A percentile compares a stretch with the other conserved stretches of the same genome.
Evolutionary conservation across 805 yeast genomes (phyloP).

Genomic region (Zygotorulaspora sp.): DNA sequence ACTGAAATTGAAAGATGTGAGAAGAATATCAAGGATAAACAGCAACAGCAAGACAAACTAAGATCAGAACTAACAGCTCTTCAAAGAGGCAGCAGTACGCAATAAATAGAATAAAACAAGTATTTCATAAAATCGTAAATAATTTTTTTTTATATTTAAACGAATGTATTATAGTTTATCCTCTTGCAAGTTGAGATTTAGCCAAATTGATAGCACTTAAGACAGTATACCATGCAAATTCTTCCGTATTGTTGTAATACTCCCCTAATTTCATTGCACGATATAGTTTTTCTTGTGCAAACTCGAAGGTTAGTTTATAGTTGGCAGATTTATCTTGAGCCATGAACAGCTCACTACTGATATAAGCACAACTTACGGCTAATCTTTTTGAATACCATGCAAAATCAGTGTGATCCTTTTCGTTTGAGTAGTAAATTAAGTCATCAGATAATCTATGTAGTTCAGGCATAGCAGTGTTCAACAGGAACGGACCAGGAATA

Average conservation of each 20-base stretch:
- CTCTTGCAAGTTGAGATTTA: constrained; percentile 60
- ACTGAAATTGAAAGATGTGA: constrained; percentile 78
- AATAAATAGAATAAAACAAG: constrained; percentile 7
- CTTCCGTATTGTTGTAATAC: constrained; percentile 60
- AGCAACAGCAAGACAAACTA: constrained; percentile 51
- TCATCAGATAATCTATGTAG: constrained; percentile 79
- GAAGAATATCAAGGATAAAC: constrained; percentile 54
- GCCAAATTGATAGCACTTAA: constrained; percentile 59
- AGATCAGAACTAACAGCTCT: constrained; percentile 51
- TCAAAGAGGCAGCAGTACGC: constrained; percentile 17
- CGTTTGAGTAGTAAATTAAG: constrained; percentile 74
- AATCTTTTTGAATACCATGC: constrained; percentile 91
- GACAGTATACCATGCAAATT: constrained; percentile 70
- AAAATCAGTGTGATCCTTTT: constrained; percentile 63
- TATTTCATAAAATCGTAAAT: constrained; percentile 4
- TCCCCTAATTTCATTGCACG: constrained; percentile 52
- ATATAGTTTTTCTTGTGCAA: constrained; percentile 57
- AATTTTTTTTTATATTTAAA: constrained; percentile 1
- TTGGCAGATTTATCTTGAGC: constrained; percentile 60
- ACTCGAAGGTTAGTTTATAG: constrained; percentile 54
- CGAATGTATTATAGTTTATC: constrained; percentile 12
- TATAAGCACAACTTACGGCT: constrained; percentile 63
- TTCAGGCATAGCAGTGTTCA: constrained; percentile 53
- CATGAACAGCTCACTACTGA: constrained; percentile 75
- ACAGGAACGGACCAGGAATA: constrained; percentile 55